Percentiles rank a stretch among this genome's conserved stretches.
phyloP scores from a whole-genome alignment of 176 grass and related monocot species.

The Ananas comosus region DNA sequence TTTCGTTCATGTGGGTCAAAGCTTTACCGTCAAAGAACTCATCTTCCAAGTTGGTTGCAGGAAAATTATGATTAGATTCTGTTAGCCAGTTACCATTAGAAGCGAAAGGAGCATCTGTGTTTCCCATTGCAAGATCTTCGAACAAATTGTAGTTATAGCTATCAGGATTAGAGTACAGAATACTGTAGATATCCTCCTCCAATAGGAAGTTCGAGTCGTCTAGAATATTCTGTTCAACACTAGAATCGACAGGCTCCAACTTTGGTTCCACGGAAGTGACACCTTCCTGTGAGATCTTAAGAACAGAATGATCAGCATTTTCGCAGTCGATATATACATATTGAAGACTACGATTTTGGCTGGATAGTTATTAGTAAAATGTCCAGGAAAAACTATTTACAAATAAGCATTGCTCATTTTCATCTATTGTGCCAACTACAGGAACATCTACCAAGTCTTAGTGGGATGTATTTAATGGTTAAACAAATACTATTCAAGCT shows the following conservation, averaged over 20 bases:
- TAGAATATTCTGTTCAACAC: constrained; percentile 23
- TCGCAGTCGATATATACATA: background rate
- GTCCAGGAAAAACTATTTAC: too few relatives aligned
- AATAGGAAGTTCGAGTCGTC: constrained; percentile 40
- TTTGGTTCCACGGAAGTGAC: constrained; percentile 17
- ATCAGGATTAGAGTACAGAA: constrained; percentile 35
- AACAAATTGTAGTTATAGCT: constrained; percentile 16
- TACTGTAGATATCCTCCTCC: constrained; percentile 34
- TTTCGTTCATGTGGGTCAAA: constrained; percentile 9
- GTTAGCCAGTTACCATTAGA: background rate
- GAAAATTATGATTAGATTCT: background rate
- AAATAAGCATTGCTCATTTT: too few relatives aligned
- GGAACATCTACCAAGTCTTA: too few relatives aligned
- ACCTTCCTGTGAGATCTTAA: constrained; percentile 33
- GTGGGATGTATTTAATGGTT: too few relatives aligned
- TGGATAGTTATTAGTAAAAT: too few relatives aligned
- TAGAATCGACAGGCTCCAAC: constrained; percentile 32
- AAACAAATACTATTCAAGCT: too few relatives aligned
- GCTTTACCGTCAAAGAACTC: constrained; percentile 12
- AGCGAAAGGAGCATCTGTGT: background rate
- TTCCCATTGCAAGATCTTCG: background rate
- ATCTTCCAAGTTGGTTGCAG: constrained; percentile 11
- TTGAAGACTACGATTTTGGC: too few relatives aligned
- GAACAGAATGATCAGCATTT: constrained; percentile 2
- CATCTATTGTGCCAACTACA: too few relatives aligned